Evolutionary conservation across 2,329 filamentous ascomycete species (phyloP), one percentile per base, ranked within the genome.

Genomic region (Gnomoniopsis sp.): DNA sequence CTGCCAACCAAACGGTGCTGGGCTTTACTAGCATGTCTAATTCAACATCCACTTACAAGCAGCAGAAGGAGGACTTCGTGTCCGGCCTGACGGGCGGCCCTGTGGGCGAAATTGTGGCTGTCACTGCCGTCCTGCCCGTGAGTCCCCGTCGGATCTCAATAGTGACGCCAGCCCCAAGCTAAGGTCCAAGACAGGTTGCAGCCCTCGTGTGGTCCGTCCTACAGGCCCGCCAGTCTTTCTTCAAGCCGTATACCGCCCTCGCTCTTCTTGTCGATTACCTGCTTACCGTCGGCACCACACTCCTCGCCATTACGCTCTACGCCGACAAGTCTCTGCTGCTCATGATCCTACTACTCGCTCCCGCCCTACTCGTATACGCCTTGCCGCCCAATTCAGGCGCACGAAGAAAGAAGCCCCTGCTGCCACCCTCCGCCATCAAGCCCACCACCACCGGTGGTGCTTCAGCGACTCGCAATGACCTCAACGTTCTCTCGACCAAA

Each of bases 61-160:
- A 89, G 68, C 82, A 89, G 66, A 99, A 99, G 78, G 93, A 96
- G 79, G 91, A 91, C 70, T 96, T 96, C 72, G 95, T 99, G 69
- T 96, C 93, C 56, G 90, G 92, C 72, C 85, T 96, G 33, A 87
- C 88, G 7, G 95, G 95, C 44, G 91, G 95, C 60, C 83, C 86
- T 34, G 87, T 96, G 61, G 77, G 82, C 65, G 95, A 99, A 72
- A 93, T 99, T 76, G 93, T 93, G 72, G 83, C 85, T 67, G 90
- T 98, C 66, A 91, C 90, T 50, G 83, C 90, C 51, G 88, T 96
- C 64, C 91, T 91, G 70, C 88, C 93, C 69, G 95, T 97, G 83
- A 70, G 84, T 72, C 62, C 69, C 63, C 55, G 53, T 55, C 51
- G 36, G 44, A 44, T 55, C 41, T 53, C 38, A 48, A 55, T 19